phyloP scores from a whole-genome alignment of 148 eudicot species.

The Camellia japonica region DNA sequence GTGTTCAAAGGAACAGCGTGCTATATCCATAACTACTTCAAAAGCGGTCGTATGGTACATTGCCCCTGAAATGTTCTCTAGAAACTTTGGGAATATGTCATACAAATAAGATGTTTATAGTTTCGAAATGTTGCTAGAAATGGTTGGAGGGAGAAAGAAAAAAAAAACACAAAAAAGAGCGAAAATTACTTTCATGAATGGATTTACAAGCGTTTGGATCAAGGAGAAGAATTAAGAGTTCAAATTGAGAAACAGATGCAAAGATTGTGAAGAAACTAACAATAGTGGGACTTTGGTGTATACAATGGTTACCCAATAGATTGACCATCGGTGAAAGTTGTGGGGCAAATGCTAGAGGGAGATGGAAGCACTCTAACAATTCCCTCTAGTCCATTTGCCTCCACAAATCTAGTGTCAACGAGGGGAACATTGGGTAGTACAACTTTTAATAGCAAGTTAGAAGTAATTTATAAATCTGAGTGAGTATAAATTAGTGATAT shows the following conservation, averaged over 20 bases:
- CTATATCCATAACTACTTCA: constrained; percentile 9
- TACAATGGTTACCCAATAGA: not conserved
- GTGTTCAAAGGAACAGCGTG: constrained; percentile 8
- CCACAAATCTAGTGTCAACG: no score
- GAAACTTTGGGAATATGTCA: constrained; percentile 18
- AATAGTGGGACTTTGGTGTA: not conserved
- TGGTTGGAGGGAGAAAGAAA: no score
- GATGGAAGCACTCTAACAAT: constrained; percentile 3
- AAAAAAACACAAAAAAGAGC: no score
- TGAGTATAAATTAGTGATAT: no score
- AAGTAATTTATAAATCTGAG: no score
- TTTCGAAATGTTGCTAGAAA: no score
- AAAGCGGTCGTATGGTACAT: constrained; percentile 28
- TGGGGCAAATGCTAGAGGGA: constrained; percentile 18
- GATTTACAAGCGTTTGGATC: not conserved
- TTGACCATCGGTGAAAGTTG: not conserved
- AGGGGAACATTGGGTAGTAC: no score
- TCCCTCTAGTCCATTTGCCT: not conserved
- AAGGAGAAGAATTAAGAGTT: not conserved
- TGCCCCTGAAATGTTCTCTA: constrained; percentile 29
- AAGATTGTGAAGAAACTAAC: not conserved
- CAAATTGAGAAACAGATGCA: not conserved
- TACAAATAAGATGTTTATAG: constrained; percentile 1
- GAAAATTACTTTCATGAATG: no score
- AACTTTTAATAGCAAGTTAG: no score